A percentile compares a stretch with the other conserved stretches of the same genome.
These are phyloP conservation scores for Mycosphaerella sp. DNA, from an alignment of 2,329 filamentous ascomycete genomes.

Conservation along the genomic window DNA sequence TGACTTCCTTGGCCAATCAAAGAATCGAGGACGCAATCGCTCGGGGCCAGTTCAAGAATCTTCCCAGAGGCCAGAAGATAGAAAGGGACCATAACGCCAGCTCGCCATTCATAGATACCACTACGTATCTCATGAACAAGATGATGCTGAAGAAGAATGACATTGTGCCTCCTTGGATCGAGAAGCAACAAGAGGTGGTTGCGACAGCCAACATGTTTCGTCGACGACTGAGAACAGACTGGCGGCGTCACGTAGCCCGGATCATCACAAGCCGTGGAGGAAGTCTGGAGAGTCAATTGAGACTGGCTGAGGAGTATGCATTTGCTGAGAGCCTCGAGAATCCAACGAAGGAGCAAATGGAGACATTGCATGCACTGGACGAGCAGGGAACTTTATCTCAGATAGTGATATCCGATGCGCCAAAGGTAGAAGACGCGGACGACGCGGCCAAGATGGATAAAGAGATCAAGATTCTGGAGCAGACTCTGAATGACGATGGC, in stretches of 20 bases:
- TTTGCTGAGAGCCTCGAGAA: constrained; percentile 64
- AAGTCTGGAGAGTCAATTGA: constrained; percentile 65
- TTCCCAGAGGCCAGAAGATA: constrained; percentile 72
- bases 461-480: constrained; percentile 37
- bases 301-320: constrained; percentile 65
- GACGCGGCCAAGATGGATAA: constrained; percentile 16
- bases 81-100: constrained; percentile 74
- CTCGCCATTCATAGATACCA: constrained; percentile 90
- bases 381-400: constrained; percentile 45
- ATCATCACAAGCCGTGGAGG: constrained; percentile 74
- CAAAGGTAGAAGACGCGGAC: constrained; percentile 30
- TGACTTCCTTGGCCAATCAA: constrained; percentile 81
- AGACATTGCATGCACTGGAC: constrained; percentile 42
- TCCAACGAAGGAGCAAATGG: constrained; percentile 43
- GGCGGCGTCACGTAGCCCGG: constrained; percentile 75
- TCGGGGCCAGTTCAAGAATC: constrained; percentile 79
- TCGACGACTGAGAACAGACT: constrained; percentile 67
- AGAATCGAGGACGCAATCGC: constrained; percentile 91
- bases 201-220: constrained; percentile 66
- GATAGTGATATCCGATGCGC: constrained; percentile 42
- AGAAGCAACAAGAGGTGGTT: constrained; percentile 89
- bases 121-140: constrained; percentile 97
- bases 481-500: constrained; percentile 29
- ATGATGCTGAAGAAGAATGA: constrained; percentile 89
- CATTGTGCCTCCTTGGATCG: constrained; percentile 95